Evolutionary conservation across 805 yeast species (phyloP).

Genomic region (Blastobotrys peoriensis): DNA sequence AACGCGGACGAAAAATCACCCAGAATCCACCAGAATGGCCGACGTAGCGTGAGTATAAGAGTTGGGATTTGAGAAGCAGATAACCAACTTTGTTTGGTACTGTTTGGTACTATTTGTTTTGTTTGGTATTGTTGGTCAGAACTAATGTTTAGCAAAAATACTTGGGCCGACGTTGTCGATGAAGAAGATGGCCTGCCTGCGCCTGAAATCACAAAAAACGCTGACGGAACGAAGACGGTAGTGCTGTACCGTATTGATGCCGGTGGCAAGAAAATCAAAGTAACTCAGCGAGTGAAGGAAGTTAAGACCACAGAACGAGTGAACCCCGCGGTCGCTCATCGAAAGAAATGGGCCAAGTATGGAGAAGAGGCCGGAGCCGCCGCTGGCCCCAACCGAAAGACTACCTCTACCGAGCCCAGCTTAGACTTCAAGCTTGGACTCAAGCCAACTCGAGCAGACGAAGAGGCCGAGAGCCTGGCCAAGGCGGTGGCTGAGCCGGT

Average conservation of each 20-base stretch:
- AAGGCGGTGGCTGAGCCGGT: slow-evolving; percentile 42
- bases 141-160: slow-evolving; percentile 8
- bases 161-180: slow-evolving; percentile 71
- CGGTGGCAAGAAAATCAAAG: slow-evolving; percentile 76
- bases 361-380: slow-evolving; percentile 71
- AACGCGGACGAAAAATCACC: background rate
- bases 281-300: slow-evolving; percentile 79
- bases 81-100: too few relatives aligned
- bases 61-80: background rate
- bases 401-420: slow-evolving; percentile 84
- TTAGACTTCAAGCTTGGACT: slow-evolving; percentile 66
- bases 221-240: slow-evolving; percentile 87
- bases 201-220: slow-evolving; percentile 68
- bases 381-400: slow-evolving; percentile 82
- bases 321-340: slow-evolving; percentile 77
- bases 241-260: slow-evolving; percentile 62
- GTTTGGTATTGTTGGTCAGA: too few relatives aligned
- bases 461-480: slow-evolving; percentile 40
- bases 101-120: too few relatives aligned
- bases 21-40: background rate
- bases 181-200: slow-evolving; percentile 49
- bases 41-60: background rate
- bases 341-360: slow-evolving; percentile 82
- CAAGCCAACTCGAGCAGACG: slow-evolving; percentile 28
- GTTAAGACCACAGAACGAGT: slow-evolving; percentile 74